Conservation (phyloP, 2,329 filamentous ascomycete genomes). For the Trichoderma sp. region DNA sequence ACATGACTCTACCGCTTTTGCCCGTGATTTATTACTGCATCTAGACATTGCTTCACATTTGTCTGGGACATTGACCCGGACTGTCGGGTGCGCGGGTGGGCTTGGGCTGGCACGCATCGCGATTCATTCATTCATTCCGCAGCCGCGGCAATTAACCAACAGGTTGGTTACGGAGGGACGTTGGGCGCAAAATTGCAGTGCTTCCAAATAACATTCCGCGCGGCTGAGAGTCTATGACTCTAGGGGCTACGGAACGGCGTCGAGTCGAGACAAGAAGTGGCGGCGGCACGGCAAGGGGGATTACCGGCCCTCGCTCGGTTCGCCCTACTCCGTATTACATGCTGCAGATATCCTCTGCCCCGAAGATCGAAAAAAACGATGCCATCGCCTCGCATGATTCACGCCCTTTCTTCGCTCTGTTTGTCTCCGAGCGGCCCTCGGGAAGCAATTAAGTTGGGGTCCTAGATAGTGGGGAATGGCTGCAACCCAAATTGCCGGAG, state of each 20-base stretch:
- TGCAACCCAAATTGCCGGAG: neutral
- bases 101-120: neutral
- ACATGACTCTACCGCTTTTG: neutral
- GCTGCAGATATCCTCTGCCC: neutral
- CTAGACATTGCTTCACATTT: neutral
- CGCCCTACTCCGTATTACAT: neutral
- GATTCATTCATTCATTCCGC: neutral
- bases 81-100: neutral
- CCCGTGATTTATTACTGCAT: neutral
- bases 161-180: neutral
- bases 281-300: neutral
- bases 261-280: neutral
- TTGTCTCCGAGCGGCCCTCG: neutral
- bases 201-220: neutral
- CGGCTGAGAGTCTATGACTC: neutral
- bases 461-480: neutral
- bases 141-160: neutral
- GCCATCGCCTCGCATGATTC: neutral
- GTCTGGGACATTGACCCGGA: neutral
- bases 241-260: neutral
- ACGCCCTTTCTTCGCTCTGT: neutral
- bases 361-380: neutral
- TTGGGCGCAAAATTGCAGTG: neutral
- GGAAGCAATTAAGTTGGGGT: neutral
- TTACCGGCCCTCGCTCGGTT: neutral